phyloP scores from a whole-genome alignment of 495 filamentous ascomycete species.

The Penicillium roqueforti region DNA sequence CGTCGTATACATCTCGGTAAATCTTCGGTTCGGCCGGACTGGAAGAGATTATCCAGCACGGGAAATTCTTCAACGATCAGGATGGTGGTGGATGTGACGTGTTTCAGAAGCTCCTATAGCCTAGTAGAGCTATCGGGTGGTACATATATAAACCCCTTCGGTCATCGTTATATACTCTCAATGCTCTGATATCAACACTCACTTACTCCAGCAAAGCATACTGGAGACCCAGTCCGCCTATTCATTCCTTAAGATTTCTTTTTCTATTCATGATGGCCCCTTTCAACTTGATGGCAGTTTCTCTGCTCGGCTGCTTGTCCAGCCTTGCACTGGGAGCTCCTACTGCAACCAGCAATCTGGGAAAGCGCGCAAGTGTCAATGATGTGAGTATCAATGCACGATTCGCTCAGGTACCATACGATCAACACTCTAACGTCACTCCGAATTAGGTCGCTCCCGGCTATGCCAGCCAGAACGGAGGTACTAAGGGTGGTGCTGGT shows the following conservation, averaged over 20 bases:
- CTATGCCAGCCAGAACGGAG: constrained; percentile 45
- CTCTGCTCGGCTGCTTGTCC: constrained; percentile 25
- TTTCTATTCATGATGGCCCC: constrained; percentile 20
- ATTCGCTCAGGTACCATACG: neutral
- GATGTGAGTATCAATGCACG: constrained; percentile 20
- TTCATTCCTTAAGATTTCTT: neutral
- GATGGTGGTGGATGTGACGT: neutral
- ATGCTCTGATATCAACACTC: neutral
- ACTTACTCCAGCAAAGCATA: neutral
- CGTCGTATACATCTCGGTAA: neutral
- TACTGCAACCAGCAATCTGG: constrained; percentile 19
- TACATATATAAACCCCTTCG: constrained; percentile 7
- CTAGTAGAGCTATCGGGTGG: neutral
- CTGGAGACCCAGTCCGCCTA: neutral
- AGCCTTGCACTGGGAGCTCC: constrained; percentile 30
- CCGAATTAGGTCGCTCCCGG: constrained; percentile 26
- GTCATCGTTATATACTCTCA: neutral
- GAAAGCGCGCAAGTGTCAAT: constrained; percentile 27
- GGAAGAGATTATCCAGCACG: constrained; percentile 1
- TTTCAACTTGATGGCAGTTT: constrained; percentile 26
- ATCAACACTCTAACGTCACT: neutral
- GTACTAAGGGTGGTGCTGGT: constrained; percentile 57
- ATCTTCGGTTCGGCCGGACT: neutral
- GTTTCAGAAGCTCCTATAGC: neutral
- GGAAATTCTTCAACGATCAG: neutral